phyloP scores from a whole-genome alignment of 2,329 filamentous ascomycete genomes.

The Dryadomyces sulphureus region DNA sequence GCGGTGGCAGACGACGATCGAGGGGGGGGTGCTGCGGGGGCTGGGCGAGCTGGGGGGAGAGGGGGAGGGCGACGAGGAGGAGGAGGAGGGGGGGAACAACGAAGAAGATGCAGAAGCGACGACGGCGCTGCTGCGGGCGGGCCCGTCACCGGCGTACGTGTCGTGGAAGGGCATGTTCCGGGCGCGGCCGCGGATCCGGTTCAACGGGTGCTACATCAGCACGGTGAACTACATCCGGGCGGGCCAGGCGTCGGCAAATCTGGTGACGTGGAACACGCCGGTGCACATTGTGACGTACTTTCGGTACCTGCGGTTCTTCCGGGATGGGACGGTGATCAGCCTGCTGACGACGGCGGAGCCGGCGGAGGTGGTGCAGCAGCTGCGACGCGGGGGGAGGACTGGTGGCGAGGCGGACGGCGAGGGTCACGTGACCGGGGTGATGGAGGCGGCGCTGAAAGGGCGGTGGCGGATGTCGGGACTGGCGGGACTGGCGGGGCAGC shows the following conservation, averaged over 20 bases:
- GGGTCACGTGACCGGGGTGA: conserved; percentile 33
- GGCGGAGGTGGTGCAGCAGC: conserved; percentile 69
- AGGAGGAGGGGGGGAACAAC: not conserved
- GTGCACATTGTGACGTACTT: conserved; percentile 97
- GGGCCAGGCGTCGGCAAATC: conserved; percentile 57
- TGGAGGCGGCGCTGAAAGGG: conserved; percentile 52
- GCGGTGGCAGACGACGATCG: conserved; percentile 48
- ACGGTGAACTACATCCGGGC: conserved; percentile 89
- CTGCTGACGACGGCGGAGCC: conserved; percentile 73
- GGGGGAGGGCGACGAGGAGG: not conserved
- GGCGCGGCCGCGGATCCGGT: conserved; percentile 69
- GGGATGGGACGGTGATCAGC: conserved; percentile 70
- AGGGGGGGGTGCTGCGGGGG: conserved; percentile 30
- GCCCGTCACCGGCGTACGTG: conserved; percentile 17
- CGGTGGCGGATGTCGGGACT: conserved; percentile 32
- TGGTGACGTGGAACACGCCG: conserved; percentile 62
- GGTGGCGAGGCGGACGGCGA: too few species aligned
- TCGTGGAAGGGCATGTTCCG: conserved; percentile 63
- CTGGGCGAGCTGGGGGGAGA: not conserved
- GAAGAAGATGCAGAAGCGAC: too few species aligned
- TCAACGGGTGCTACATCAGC: conserved; percentile 91
- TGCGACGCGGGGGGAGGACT: conserved; percentile 62
- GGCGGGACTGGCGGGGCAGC: conserved; percentile 8
- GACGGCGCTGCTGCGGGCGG: conserved; percentile 24
- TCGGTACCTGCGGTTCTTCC: conserved; percentile 89